phyloP scores from a whole-genome alignment of 2,329 filamentous ascomycete species.

The Ophiostoma australiae region DNA sequence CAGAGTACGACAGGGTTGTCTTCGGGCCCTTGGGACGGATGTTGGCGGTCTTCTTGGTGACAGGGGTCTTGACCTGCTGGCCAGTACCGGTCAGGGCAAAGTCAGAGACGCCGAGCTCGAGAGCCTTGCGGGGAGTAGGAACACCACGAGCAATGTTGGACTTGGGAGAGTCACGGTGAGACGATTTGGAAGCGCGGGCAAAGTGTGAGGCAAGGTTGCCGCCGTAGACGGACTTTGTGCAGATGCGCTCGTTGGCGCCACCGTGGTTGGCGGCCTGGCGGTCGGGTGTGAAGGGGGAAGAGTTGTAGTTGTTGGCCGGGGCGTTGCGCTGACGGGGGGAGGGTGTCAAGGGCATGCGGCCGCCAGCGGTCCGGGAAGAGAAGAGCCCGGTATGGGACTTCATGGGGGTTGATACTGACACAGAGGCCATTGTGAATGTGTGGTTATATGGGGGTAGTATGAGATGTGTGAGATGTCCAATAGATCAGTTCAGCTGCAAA shows the following conservation, averaged over 20 bases:
- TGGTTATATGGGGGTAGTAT: slow-evolving; percentile 31
- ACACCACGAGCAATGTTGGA: slow-evolving; percentile 81
- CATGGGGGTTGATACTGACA: slow-evolving; percentile 79
- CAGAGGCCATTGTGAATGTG: slow-evolving; percentile 65
- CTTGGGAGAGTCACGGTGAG: slow-evolving; percentile 84
- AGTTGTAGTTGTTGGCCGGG: slow-evolving; percentile 50
- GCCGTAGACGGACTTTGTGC: slow-evolving; percentile 70
- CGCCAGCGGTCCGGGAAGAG: slow-evolving; percentile 85
- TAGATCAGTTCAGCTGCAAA: neutral
- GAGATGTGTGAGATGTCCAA: neutral
- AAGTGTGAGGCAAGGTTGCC: slow-evolving; percentile 77
- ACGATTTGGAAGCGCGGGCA: slow-evolving; percentile 63
- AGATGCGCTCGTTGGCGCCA: slow-evolving; percentile 44
- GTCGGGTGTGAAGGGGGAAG: slow-evolving; percentile 75
- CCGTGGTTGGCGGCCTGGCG: slow-evolving; percentile 48
- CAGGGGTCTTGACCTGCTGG: slow-evolving; percentile 54
- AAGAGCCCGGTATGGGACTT: slow-evolving; percentile 95
- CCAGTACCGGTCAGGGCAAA: slow-evolving; percentile 86
- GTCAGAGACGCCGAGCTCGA: slow-evolving; percentile 89
- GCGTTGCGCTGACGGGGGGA: slow-evolving; percentile 66
- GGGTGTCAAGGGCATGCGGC: slow-evolving; percentile 89
- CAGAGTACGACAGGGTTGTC: slow-evolving; percentile 73
- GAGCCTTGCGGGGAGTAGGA: slow-evolving; percentile 70
- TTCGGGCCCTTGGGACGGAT: slow-evolving; percentile 57
- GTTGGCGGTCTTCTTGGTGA: slow-evolving; percentile 55